Percentiles rank a stretch among this genome's conserved stretches.
Evolutionary conservation across 306 rosid species (phyloP).

Genomic region (Trifolium subterraneum): DNA sequence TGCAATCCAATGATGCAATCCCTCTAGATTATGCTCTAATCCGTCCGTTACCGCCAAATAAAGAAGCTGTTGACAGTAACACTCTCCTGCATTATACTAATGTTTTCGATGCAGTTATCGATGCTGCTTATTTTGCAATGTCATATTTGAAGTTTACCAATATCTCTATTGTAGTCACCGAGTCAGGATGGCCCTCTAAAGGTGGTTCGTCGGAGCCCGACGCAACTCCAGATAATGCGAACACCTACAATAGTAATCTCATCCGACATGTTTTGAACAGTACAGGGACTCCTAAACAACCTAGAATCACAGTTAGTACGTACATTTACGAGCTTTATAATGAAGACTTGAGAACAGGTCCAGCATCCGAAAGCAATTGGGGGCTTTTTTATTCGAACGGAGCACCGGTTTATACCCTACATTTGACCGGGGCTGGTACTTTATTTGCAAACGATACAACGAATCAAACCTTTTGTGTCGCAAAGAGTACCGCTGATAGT

Average conservation of each 20-base stretch:
- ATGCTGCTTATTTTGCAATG: conserved; percentile 98
- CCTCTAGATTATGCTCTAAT: conserved; percentile 96
- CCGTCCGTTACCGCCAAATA: conserved; percentile 90
- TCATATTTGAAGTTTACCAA: conserved; percentile 77
- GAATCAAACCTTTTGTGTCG: conserved; percentile 91
- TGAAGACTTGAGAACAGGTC: conserved; percentile 82
- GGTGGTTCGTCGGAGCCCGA: conserved; percentile 82
- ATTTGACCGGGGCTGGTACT: conserved; percentile 87
- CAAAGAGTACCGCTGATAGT: conserved; percentile 60
- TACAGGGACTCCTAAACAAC: conserved; percentile 95
- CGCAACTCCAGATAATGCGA: conserved; percentile 85
- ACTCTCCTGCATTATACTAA: conserved; percentile 92
- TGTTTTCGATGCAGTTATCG: conserved; percentile 92
- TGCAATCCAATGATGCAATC: conserved; percentile 65
- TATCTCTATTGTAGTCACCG: conserved; percentile 80
- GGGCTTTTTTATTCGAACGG: conserved; percentile 85
- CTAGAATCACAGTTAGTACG: conserved; percentile 76
- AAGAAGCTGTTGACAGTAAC: conserved; percentile 91
- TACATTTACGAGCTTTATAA: conserved; percentile 94
- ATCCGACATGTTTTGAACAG: conserved; percentile 82
- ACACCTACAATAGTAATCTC: conserved; percentile 91
- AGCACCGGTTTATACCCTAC: conserved; percentile 75
- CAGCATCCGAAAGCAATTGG: conserved; percentile 87
- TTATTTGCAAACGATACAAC: conserved; percentile 92
- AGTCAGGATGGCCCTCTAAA: conserved; percentile 98